A percentile compares a stretch with the other conserved stretches of the same genome.
Evolutionary conservation across 371 early-diverging fungal genomes (phyloP).

Genomic region (Mucor lusitanicus): DNA sequence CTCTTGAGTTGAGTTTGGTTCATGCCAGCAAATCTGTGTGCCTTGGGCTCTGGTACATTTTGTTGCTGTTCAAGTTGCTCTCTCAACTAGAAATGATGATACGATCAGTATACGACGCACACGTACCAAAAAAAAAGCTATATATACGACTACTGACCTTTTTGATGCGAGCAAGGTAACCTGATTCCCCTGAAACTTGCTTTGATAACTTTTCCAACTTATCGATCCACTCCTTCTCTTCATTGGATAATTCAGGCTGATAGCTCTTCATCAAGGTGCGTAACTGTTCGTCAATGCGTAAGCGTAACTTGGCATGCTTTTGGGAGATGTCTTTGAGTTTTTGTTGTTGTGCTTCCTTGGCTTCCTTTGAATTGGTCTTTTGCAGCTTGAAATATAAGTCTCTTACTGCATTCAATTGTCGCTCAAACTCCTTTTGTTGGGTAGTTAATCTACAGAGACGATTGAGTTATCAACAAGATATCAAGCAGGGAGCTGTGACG

Average conservation of each 20-base stretch:
- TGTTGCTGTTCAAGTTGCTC: neutral
- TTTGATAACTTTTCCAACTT: slow-evolving; percentile 19
- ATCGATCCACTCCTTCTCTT: slow-evolving; percentile 23
- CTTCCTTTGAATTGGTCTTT: slow-evolving; percentile 9
- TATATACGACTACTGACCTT: slow-evolving; percentile 9
- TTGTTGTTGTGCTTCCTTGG: slow-evolving; percentile 9
- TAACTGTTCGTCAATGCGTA: slow-evolving; percentile 25
- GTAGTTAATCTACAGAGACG: slow-evolving; percentile 8
- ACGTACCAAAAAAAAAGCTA: no score
- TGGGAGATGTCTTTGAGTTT: slow-evolving; percentile 13
- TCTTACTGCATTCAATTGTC: slow-evolving; percentile 18
- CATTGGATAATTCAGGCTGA: slow-evolving; percentile 24
- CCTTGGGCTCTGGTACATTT: neutral
- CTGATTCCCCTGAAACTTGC: slow-evolving; percentile 15
- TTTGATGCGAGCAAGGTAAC: slow-evolving; percentile 20
- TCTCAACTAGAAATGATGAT: neutral
- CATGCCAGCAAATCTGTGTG: neutral
- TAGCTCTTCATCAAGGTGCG: slow-evolving; percentile 18
- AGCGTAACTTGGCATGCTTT: slow-evolving; percentile 18
- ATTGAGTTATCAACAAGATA: no score
- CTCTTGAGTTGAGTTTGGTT: slow-evolving; percentile 6
- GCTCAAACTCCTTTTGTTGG: slow-evolving; percentile 33
- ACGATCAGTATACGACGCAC: no score
- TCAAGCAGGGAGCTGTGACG: no score
- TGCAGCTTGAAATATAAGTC: slow-evolving; percentile 21